Conservation (phyloP, 345 rosid species). For the Cardamine occulta region DNA sequence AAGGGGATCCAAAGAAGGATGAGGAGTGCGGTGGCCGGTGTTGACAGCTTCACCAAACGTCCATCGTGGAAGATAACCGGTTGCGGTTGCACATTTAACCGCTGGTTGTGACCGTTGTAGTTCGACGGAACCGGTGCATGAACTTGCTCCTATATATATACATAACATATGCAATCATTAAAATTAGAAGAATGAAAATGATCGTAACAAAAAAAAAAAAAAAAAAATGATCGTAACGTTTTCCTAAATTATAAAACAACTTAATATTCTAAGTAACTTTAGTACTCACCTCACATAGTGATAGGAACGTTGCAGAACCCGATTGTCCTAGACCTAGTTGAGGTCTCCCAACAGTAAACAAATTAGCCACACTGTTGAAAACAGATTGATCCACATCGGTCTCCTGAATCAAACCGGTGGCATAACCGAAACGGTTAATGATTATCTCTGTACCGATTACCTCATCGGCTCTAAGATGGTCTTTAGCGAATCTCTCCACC, state of each 20-base stretch:
- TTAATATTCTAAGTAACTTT: too few relatives aligned
- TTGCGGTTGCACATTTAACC: slow-evolving; percentile 52
- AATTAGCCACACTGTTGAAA: slow-evolving; percentile 44
- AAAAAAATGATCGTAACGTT: too few relatives aligned
- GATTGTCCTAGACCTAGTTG: slow-evolving; percentile 58
- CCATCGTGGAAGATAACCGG: slow-evolving; percentile 97
- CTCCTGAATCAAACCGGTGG: slow-evolving; percentile 58
- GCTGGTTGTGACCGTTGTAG: slow-evolving; percentile 29
- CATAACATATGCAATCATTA: not conserved
- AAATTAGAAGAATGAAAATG: too few relatives aligned
- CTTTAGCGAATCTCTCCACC: slow-evolving; percentile 82
- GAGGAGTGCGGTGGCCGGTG: slow-evolving; percentile 66
- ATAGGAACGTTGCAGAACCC: slow-evolving; percentile 49
- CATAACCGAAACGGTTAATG: slow-evolving; percentile 69
- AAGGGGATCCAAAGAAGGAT: slow-evolving; percentile 86
- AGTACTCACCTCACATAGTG: slow-evolving; percentile 62
- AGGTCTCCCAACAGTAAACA: slow-evolving; percentile 61
- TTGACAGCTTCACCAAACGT: slow-evolving; percentile 82
- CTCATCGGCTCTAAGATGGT: slow-evolving; percentile 74
- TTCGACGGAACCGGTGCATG: slow-evolving; percentile 50
- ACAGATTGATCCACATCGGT: slow-evolving; percentile 35
- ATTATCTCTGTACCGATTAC: slow-evolving; percentile 72
- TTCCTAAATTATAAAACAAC: too few relatives aligned
- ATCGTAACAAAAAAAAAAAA: too few relatives aligned
- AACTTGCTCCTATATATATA: slow-evolving; percentile 57